Percentiles rank a stretch among this genome's conserved stretches.
phyloP scores from a whole-genome alignment of 176 grass and related monocot genomes.

The Bromus sterilis region DNA sequence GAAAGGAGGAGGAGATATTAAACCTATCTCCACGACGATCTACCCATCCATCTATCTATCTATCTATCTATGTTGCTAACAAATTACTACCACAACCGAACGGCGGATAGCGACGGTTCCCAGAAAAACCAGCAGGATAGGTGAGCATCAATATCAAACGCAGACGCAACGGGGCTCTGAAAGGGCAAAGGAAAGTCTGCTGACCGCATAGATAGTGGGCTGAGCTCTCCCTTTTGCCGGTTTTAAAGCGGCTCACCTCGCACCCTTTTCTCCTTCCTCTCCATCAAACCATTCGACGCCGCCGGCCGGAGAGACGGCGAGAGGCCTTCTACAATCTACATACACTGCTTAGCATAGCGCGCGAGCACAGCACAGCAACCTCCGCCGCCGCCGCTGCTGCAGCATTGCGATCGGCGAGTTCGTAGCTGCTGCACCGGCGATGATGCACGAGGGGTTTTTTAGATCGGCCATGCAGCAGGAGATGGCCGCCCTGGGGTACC shows the following conservation, averaged over 20 bases:
- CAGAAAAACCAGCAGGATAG: slow-evolving; percentile 1
- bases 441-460: no score
- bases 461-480: slow-evolving; percentile 27
- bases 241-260: slow-evolving; percentile 19
- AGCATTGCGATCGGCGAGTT: not conserved
- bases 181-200: slow-evolving; percentile 4
- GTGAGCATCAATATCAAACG: not conserved
- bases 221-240: not conserved
- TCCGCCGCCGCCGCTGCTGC: no score
- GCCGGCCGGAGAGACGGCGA: not conserved
- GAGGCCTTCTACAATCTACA: not conserved
- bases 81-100: slow-evolving; percentile 1
- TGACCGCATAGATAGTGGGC: slow-evolving; percentile 14
- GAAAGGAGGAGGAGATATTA: not conserved
- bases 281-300: not conserved
- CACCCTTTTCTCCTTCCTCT: not conserved
- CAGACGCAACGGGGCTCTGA: slow-evolving; percentile 6
- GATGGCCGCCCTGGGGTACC: not conserved
- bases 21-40: not conserved
- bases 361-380: no score
- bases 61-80: not conserved
- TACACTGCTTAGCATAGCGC: not conserved
- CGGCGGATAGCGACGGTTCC: not conserved
- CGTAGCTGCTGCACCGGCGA: no score
- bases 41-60: no score